Evolutionary conservation across 2,329 filamentous ascomycete species (phyloP).

Genomic region (Botrytis squamosa): DNA sequence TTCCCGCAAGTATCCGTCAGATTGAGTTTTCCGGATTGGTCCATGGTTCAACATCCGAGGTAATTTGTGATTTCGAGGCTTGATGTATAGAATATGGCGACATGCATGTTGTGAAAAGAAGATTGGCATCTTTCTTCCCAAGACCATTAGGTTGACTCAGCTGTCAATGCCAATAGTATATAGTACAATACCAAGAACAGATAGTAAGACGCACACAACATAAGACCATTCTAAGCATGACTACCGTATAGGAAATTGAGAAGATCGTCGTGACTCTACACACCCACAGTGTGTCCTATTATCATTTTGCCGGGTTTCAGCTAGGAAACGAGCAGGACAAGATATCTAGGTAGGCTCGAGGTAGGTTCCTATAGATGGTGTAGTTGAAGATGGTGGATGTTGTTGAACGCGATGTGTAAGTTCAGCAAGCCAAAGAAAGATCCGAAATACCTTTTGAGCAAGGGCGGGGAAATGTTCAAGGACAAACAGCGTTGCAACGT

Average conservation of each 20-base stretch:
- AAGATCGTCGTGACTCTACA: background rate
- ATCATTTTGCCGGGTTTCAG: background rate
- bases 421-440: background rate
- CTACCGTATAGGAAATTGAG: background rate
- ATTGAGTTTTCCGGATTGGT: constrained; percentile 7
- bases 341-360: too few species aligned
- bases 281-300: background rate
- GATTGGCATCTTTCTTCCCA: background rate
- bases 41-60: background rate
- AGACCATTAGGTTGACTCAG: background rate
- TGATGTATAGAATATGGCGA: background rate
- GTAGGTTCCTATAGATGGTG: background rate
- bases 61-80: constrained; percentile 1
- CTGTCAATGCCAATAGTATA: background rate
- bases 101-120: background rate
- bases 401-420: background rate
- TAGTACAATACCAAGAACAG: constrained; percentile 5
- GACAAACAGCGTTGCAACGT: background rate
- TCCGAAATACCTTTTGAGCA: background rate
- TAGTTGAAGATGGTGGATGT: background rate
- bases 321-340: background rate
- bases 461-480: background rate
- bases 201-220: background rate
- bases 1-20: background rate
- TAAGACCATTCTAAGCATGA: background rate